phyloP scores from a whole-genome alignment of 2,329 filamentous ascomycete genomes.

The Botrytis porri region DNA sequence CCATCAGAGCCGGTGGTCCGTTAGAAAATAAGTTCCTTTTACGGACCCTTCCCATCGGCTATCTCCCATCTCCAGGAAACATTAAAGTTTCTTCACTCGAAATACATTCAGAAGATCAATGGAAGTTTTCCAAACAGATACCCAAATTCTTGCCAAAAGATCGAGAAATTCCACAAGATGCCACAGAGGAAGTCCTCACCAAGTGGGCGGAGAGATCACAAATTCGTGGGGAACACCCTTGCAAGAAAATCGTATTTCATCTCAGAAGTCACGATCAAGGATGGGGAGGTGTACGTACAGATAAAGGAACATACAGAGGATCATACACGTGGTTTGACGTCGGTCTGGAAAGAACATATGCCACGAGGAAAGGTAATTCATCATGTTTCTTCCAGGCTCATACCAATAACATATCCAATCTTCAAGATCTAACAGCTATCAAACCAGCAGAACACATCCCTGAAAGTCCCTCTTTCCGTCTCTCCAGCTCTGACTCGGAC shows the following conservation, averaged over 20 bases:
- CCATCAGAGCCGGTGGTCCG: slow-evolving; percentile 19
- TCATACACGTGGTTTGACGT: slow-evolving; percentile 65
- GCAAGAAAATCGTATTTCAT: slow-evolving; percentile 60
- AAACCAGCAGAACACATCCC: not conserved
- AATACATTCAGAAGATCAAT: slow-evolving; percentile 6
- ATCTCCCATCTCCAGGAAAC: not conserved
- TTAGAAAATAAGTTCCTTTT: slow-evolving; percentile 43
- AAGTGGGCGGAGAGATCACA: slow-evolving; percentile 26
- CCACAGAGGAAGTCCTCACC: slow-evolving; percentile 26
- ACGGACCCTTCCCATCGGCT: slow-evolving; percentile 35
- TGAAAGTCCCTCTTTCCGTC: slow-evolving; percentile 13
- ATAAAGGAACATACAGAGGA: slow-evolving; percentile 43
- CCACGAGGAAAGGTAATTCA: slow-evolving; percentile 30
- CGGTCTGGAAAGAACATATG: slow-evolving; percentile 55
- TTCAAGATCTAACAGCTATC: not conserved
- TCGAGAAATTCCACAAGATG: slow-evolving; percentile 20
- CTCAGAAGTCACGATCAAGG: slow-evolving; percentile 59
- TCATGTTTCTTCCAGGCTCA: not conserved
- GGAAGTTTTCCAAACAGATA: slow-evolving; percentile 16
- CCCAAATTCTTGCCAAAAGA: slow-evolving; percentile 24
- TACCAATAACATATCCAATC: not conserved
- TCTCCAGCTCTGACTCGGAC: not conserved
- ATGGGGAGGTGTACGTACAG: slow-evolving; percentile 43
- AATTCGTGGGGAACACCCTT: slow-evolving; percentile 43
- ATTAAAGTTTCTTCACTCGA: slow-evolving; percentile 12